A percentile compares a stretch with the other conserved stretches of the same genome.
Evolutionary conservation across 2,329 filamentous ascomycete genomes (phyloP).

Genomic region (Clonostachys rhizophaga): DNA sequence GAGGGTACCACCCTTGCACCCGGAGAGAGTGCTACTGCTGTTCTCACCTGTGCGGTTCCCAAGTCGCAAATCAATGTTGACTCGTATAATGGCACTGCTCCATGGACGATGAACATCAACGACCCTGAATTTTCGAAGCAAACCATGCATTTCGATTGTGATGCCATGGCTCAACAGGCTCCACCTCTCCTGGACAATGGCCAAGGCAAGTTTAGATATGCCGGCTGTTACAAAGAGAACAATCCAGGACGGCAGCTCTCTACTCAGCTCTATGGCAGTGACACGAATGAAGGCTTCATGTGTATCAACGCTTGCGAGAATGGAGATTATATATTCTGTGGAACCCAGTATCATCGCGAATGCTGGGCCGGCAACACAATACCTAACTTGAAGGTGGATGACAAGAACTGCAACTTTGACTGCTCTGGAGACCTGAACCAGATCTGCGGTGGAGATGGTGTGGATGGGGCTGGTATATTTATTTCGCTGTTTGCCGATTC

Average conservation of each 20-base stretch:
- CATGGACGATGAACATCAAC: constrained; percentile 54
- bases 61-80: constrained; percentile 52
- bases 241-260: constrained; percentile 48
- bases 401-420: constrained; percentile 43
- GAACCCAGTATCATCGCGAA: constrained; percentile 42
- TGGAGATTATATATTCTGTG: constrained; percentile 34
- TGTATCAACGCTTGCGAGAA: constrained; percentile 37
- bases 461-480: constrained; percentile 25
- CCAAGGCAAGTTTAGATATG: constrained; percentile 43
- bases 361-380: constrained; percentile 50
- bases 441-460: constrained; percentile 47
- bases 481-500: constrained; percentile 43
- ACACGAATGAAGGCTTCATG: constrained; percentile 32
- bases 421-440: constrained; percentile 44
- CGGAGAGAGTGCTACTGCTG: constrained; percentile 45
- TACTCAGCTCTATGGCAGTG: constrained; percentile 30
- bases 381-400: constrained; percentile 34
- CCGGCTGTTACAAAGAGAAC: constrained; percentile 52
- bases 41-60: constrained; percentile 48
- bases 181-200: constrained; percentile 38
- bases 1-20: constrained; percentile 47
- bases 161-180: constrained; percentile 45
- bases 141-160: constrained; percentile 44
- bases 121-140: constrained; percentile 48
- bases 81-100: constrained; percentile 38